Base-by-base conservation (phyloP, 2,329 filamentous ascomycete genomes). In the Penicillium sp. region DNA sequence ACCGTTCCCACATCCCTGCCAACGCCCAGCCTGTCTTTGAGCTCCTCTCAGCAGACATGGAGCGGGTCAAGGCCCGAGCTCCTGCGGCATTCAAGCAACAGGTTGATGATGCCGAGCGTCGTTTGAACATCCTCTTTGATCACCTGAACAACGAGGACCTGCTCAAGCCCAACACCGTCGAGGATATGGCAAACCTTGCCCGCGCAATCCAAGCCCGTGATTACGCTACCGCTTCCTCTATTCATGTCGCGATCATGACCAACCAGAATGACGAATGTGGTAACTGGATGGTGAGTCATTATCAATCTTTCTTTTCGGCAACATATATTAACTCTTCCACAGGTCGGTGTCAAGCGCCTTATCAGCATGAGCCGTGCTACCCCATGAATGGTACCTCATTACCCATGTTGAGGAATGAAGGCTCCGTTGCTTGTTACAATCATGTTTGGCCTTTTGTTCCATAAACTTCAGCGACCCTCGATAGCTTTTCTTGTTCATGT, bases 111-210 rank as follows among this genome's bases (percentile, higher is more conserved):
- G 94, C 92, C 2, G 91, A 96, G 72, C 96, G 96, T 77, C 87
- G 94, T 27, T 82, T 99, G 55, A 90, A 90, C 66, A 87, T 97
- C 47, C 80, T 99, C n/a, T 97, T 97, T 71, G 93, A 99, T 70
- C 92, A 97, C 73, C 81, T 99, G 44, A 99, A 97, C 81, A 97
- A 97, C 63, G 89, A 92, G 68, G 92, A 97, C 68, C 80, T 97
- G 39, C 81, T 97, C 51, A 90, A 89, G 77, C 84, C 89, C 1
- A 87, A 90, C 67, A 97, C 79, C 5, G 59, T 81, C 24, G 70
- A 73, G 39, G 77, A 76, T 52, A 77, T 82, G 71, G 70, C 70
- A 9, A 71, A 78, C 67, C 60, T 83, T 61, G 83, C 89, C 8
- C 77, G 84, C 58, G 85, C 88, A 24, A 74, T 95, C 51, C 84